Conservation (phyloP, 2,329 filamentous ascomycete genomes). For the Xylaria sp. region DNA sequence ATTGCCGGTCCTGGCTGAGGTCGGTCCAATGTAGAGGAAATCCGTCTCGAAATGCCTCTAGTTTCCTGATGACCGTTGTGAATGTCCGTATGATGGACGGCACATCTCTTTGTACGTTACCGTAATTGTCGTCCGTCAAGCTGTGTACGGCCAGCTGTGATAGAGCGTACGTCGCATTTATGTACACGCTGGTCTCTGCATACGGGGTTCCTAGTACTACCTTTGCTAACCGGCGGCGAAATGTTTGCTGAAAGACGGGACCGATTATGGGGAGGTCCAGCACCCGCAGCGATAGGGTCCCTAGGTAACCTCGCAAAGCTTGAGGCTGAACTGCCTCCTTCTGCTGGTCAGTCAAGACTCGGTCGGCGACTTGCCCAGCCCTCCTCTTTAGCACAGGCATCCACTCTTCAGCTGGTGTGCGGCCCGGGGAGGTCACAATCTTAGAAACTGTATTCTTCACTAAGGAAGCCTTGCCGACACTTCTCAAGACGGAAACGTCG, state of each 20-base stretch:
- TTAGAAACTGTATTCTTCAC: conserved; percentile 57
- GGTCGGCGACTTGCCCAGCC: conserved; percentile 60
- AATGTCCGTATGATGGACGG: conserved; percentile 78
- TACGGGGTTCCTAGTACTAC: conserved; percentile 80
- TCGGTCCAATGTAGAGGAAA: conserved; percentile 84
- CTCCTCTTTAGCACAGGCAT: conserved; percentile 64
- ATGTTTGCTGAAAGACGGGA: conserved; percentile 75
- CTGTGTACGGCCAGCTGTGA: conserved; percentile 77
- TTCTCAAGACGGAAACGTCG: conserved; percentile 57
- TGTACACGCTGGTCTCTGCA: conserved; percentile 73
- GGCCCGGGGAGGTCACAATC: conserved; percentile 59
- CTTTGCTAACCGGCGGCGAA: conserved; percentile 71
- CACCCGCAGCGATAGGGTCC: conserved; percentile 59
- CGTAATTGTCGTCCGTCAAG: conserved; percentile 82
- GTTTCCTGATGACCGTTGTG: conserved; percentile 72
- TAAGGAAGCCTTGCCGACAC: conserved; percentile 54
- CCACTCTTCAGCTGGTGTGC: conserved; percentile 60
- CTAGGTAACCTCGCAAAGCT: conserved; percentile 61
- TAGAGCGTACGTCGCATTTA: conserved; percentile 78
- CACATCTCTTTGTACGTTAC: conserved; percentile 86
- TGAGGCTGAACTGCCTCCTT: conserved; percentile 63
- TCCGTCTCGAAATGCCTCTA: conserved; percentile 73
- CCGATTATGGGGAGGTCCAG: conserved; percentile 68
- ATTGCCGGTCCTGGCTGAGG: conserved; percentile 65
- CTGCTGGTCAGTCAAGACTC: conserved; percentile 64